Evolutionary conservation across 2,329 filamentous ascomycete species (phyloP).

Genomic region (Emydomyces testavorans): DNA sequence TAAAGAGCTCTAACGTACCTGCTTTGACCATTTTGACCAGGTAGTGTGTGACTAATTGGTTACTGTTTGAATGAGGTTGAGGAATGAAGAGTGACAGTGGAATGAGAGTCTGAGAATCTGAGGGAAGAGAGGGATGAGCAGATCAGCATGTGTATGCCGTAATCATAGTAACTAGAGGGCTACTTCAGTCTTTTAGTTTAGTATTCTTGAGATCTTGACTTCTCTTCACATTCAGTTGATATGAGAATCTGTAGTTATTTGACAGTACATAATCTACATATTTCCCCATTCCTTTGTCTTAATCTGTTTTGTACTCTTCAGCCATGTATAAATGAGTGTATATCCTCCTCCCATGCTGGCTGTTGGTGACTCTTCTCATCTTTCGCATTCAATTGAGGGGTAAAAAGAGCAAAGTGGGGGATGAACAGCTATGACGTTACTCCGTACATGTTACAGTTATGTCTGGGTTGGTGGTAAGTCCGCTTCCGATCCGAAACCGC

Average conservation of each 20-base stretch:
- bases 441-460: too few species aligned
- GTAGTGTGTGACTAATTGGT: constrained; percentile 20
- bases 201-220: neutral
- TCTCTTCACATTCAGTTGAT: too few species aligned
- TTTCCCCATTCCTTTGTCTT: too few species aligned
- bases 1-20: constrained; percentile 49
- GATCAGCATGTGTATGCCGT: neutral
- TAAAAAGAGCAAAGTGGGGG: neutral
- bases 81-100: neutral
- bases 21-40: constrained; percentile 95
- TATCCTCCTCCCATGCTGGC: too few species aligned
- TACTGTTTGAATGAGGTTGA: neutral
- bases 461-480: too few species aligned
- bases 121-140: too few species aligned
- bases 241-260: too few species aligned
- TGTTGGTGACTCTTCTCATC: neutral
- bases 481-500: neutral
- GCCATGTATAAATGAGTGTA: too few species aligned
- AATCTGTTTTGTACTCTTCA: neutral
- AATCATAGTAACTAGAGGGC: neutral
- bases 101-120: too few species aligned
- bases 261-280: too few species aligned
- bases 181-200: neutral
- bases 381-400: constrained; percentile 1
- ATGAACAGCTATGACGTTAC: neutral